Evolutionary conservation across 768 basidiomycete genomes (phyloP), one percentile per base, ranked within the genome.

Genomic region (Rhizopogon salebrosus): DNA sequence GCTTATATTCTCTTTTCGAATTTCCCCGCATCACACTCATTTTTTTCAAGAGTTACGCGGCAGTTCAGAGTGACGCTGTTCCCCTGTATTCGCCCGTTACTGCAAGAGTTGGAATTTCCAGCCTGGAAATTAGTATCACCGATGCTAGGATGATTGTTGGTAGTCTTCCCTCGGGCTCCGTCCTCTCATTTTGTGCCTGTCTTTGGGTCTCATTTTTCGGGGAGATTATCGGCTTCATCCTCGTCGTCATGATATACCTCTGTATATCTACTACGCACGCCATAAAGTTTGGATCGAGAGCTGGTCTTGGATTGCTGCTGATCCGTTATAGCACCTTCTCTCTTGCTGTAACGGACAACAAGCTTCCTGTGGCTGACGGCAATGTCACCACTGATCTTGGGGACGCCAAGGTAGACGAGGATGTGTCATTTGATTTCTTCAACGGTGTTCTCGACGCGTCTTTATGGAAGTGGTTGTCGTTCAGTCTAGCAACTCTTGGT

Each of bases 81-180:
- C 95, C 95, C 0, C 81, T 92, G 0, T 98, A 99, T 69, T 97
- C 92, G 90, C 94, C 98, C 64, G 97, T 90, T 1, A 94, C 92
- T 0, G 82, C 97, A n/a, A n/a, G n/a, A n/a, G n/a, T n/a, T n/a
- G n/a, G n/a, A n/a, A n/a, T n/a, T n/a, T n/a, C n/a, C n/a, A n/a
- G n/a, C n/a, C n/a, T n/a, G n/a, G n/a, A n/a, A n/a, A n/a, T n/a
- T n/a, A n/a, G n/a, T n/a, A n/a, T n/a, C n/a, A n/a, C n/a, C n/a
- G n/a, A n/a, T n/a, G n/a, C n/a, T n/a, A n/a, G n/a, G n/a, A n/a
- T n/a, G n/a, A 81, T 97, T 66, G 86, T 98, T 58, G 94, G 95
- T 54, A 87, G 92, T 53, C 83, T 98, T 35, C 92, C 94, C 0
- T 81, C 90, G 0, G 94, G 94, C 46, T 85, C 87, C 4, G 64